Conservation (phyloP, 345 rosid species). For the Ailanthus altissimus region DNA sequence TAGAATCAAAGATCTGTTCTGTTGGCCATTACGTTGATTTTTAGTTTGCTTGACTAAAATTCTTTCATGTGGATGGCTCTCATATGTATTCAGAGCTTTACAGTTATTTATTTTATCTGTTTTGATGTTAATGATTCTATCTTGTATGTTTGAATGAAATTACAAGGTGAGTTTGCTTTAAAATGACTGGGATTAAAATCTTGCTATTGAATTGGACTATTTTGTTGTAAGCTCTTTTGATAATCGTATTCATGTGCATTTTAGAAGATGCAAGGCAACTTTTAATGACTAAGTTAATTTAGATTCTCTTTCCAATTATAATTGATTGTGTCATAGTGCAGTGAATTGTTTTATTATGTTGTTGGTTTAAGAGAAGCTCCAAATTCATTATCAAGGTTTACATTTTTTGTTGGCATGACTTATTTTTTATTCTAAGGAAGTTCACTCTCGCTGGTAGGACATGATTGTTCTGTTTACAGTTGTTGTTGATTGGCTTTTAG, state of each 20-base stretch:
- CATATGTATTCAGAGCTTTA: neutral
- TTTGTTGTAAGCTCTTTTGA: neutral
- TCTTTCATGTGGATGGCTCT: neutral
- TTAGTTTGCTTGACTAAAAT: conserved; percentile 1
- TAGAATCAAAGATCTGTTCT: conserved; percentile 14
- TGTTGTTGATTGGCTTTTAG: neutral
- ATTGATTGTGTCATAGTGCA: neutral
- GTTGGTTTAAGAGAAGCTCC: neutral
- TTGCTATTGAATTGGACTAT: neutral
- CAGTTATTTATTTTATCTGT: neutral
- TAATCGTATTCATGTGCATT: neutral
- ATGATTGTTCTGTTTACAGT: neutral
- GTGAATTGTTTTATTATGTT: neutral
- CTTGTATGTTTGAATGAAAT: conserved; percentile 1
- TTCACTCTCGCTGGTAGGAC: neutral
- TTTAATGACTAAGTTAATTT: neutral
- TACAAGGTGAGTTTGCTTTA: neutral
- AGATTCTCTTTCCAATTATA: neutral
- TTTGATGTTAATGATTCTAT: neutral
- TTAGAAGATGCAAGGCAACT: neutral
- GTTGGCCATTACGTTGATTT: neutral
- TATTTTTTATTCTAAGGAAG: neutral
- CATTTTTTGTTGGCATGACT: neutral
- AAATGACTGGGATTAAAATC: neutral
- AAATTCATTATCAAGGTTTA: neutral